A percentile compares a stretch with the other conserved stretches of the same genome.
These are phyloP conservation scores for Diaporthe longicolla DNA, from an alignment of 2,329 filamentous ascomycete genomes.

Conservation along the genomic window DNA sequence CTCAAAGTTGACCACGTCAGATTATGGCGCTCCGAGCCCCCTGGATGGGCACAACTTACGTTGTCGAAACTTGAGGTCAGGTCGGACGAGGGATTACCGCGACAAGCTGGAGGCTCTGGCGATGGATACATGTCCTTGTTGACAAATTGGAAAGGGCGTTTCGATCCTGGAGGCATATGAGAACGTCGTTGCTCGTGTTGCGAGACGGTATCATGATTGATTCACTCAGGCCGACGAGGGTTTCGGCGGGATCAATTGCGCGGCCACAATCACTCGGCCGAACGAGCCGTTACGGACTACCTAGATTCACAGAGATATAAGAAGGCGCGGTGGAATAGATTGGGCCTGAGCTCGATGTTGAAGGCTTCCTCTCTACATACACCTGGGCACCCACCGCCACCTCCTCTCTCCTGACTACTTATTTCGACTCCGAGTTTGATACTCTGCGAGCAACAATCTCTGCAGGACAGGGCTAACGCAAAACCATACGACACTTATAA, in stretches of 20 bases:
- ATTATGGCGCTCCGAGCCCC: not conserved
- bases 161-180: not conserved
- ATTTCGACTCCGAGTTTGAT: not conserved
- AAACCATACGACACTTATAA: not conserved
- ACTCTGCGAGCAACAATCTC: conserved; percentile 14
- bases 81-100: not conserved
- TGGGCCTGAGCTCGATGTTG: not conserved
- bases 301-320: not conserved
- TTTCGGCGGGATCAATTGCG: conserved; percentile 3
- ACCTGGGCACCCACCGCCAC: not conserved
- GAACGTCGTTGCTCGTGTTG: conserved; percentile 6
- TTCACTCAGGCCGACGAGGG: conserved; percentile 4
- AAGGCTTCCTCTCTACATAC: not conserved
- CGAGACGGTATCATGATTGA: conserved; percentile 23
- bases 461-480: conserved; percentile 10
- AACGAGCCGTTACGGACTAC: not conserved
- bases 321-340: not conserved
- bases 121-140: not conserved
- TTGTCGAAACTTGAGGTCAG: not conserved
- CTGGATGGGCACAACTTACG: not conserved
- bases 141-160: not conserved
- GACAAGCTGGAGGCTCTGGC: not conserved
- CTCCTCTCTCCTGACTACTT: not conserved
- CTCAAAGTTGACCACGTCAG: not conserved
- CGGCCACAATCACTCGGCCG: conserved; percentile 2